Evolutionary conservation across 106 monocot species (phyloP).

Genomic region (Allium sativum): DNA sequence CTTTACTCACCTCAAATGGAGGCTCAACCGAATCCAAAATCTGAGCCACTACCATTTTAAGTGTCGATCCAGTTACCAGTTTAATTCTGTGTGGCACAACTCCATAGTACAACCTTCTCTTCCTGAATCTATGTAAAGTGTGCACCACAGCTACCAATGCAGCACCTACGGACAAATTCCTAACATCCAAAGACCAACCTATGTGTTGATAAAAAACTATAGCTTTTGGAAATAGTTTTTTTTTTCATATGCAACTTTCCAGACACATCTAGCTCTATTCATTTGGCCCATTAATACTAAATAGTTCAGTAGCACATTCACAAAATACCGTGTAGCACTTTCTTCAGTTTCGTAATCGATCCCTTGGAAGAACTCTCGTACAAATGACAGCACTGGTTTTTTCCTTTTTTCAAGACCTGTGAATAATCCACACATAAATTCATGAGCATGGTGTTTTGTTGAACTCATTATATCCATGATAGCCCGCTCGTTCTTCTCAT

Average conservation of each 20-base stretch:
- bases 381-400: constrained; percentile 72
- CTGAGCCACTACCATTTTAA: constrained; percentile 79
- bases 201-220: constrained; percentile 98
- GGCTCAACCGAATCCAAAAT: constrained; percentile 62
- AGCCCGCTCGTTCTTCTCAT: constrained; percentile 61
- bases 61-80: constrained; percentile 78
- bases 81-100: constrained; percentile 86
- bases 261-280: constrained; percentile 86
- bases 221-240: constrained; percentile 95
- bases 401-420: constrained; percentile 82
- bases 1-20: constrained; percentile 96
- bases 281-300: constrained; percentile 91
- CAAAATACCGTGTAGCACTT: constrained; percentile 72
- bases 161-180: constrained; percentile 87
- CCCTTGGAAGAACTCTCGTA: constrained; percentile 92
- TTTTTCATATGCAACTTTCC: constrained; percentile 97
- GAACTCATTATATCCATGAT: constrained; percentile 74
- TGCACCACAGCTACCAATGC: constrained; percentile 77
- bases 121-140: constrained; percentile 92
- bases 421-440: constrained; percentile 81
- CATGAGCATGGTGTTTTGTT: constrained; percentile 73
- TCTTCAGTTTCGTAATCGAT: constrained; percentile 79
- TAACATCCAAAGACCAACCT: constrained; percentile 85
- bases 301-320: constrained; percentile 93
- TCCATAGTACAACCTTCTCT: constrained; percentile 95